Conservation (phyloP, 1,284 basidiomycete species). For the Stygiomarasmius scandens region DNA sequence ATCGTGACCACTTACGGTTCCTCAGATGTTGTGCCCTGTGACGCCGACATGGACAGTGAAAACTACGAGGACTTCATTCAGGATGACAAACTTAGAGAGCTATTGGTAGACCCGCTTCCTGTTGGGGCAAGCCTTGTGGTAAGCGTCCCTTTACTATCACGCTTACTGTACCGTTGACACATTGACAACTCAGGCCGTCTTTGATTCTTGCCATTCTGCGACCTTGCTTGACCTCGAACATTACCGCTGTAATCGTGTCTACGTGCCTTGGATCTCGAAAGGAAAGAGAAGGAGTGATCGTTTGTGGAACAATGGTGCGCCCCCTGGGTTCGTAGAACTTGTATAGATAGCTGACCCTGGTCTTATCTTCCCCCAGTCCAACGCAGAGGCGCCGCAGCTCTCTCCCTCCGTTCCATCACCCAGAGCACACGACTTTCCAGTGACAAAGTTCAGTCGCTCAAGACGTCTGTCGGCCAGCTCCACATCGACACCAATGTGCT, state of each 20-base stretch:
- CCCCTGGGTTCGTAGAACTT: neutral
- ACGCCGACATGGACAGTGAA: slow-evolving; percentile 12
- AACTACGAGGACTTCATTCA: slow-evolving; percentile 23
- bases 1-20: neutral
- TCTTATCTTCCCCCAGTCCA: slow-evolving; percentile 16
- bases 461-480: no score
- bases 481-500: no score
- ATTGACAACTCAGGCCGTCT: slow-evolving; percentile 37
- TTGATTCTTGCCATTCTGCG: slow-evolving; percentile 52
- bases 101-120: slow-evolving; percentile 43
- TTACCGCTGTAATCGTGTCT: slow-evolving; percentile 47
- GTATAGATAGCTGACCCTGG: neutral
- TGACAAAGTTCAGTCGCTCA: slow-evolving; percentile 20
- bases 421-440: slow-evolving; percentile 23
- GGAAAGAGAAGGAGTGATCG: slow-evolving; percentile 38
- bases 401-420: slow-evolving; percentile 22
- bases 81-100: slow-evolving; percentile 42
- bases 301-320: slow-evolving; percentile 35
- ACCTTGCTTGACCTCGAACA: slow-evolving; percentile 50
- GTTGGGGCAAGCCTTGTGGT: slow-evolving; percentile 42
- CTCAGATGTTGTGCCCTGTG: slow-evolving; percentile 22
- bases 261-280: slow-evolving; percentile 49
- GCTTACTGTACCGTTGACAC: neutral
- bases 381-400: slow-evolving; percentile 11
- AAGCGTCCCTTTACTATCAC: slow-evolving; percentile 17